A percentile compares a stretch with the other conserved stretches of the same genome.
These are phyloP conservation scores for Aspergillus nanangensis DNA, from an alignment of 495 filamentous ascomycete genomes.

Conservation along the genomic window DNA sequence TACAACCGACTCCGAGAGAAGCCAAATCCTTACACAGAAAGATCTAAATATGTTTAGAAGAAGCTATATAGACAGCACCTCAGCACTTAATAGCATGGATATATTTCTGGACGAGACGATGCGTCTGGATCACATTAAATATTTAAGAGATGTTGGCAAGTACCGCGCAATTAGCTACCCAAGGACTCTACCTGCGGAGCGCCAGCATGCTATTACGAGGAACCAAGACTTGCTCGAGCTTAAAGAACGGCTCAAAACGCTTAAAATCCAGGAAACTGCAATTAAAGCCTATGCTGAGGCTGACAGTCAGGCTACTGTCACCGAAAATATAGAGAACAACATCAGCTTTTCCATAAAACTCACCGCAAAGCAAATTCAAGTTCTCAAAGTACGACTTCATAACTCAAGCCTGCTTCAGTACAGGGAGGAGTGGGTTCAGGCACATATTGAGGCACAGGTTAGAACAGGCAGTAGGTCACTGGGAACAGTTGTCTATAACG, in stretches of 20 bases:
- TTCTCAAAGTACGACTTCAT: constrained; percentile 2
- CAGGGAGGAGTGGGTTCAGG: constrained; percentile 5
- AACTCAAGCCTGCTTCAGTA: constrained; percentile 1
- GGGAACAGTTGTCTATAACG: neutral
- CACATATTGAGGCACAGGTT: neutral
- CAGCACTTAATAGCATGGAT: constrained; percentile 3
- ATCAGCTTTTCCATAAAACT: neutral
- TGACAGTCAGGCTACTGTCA: neutral
- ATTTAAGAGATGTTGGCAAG: neutral
- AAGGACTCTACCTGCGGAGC: neutral
- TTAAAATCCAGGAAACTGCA: neutral
- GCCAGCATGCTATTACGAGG: neutral
- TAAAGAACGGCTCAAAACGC: neutral
- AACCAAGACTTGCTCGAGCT: neutral
- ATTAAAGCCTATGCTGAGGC: neutral
- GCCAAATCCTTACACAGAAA: constrained; percentile 8
- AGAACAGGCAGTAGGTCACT: neutral
- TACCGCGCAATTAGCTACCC: neutral
- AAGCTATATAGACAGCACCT: constrained; percentile 10
- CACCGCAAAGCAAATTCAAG: neutral
- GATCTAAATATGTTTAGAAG: constrained; percentile 9
- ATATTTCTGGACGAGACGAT: neutral
- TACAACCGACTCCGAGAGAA: constrained; percentile 7
- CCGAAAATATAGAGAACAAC: neutral
- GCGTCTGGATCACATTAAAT: neutral